Evolutionary conservation across 2,329 filamentous ascomycete genomes (phyloP).

Genomic region (Ophiostoma ulmi): DNA sequence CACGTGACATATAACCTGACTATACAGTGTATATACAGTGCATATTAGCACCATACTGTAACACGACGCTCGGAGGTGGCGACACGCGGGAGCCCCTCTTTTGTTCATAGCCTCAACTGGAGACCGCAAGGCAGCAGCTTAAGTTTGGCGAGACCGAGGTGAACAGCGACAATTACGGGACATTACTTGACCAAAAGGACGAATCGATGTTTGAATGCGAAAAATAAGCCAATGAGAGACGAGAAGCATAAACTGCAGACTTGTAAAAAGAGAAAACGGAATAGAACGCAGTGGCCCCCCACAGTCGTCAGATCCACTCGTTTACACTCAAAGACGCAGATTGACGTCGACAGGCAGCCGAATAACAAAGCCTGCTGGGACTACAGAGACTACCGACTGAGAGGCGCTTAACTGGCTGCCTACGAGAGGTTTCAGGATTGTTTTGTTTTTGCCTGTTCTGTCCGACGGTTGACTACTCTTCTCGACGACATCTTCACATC

Average conservation of each 20-base stretch:
- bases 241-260: not conserved
- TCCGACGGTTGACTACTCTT: not conserved
- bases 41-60: not conserved
- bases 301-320: not conserved
- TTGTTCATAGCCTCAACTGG: not conserved
- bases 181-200: not conserved
- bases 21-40: not conserved
- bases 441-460: not conserved
- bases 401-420: not conserved
- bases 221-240: not conserved
- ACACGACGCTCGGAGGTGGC: not conserved
- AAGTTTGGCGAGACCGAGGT: not conserved
- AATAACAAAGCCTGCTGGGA: not conserved
- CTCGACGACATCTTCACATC: not conserved
- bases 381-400: not conserved
- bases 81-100: not conserved
- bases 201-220: not conserved
- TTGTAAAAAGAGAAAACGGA: not conserved
- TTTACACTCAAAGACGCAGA: not conserved
- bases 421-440: not conserved
- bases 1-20: not conserved
- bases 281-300: too few relatives aligned
- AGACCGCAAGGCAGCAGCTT: conserved; percentile 6
- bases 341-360: conserved; percentile 6
- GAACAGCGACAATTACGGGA: not conserved